Base-by-base conservation (phyloP, 352 stramenopile genomes). In the Thraustochytrium sp. region DNA sequence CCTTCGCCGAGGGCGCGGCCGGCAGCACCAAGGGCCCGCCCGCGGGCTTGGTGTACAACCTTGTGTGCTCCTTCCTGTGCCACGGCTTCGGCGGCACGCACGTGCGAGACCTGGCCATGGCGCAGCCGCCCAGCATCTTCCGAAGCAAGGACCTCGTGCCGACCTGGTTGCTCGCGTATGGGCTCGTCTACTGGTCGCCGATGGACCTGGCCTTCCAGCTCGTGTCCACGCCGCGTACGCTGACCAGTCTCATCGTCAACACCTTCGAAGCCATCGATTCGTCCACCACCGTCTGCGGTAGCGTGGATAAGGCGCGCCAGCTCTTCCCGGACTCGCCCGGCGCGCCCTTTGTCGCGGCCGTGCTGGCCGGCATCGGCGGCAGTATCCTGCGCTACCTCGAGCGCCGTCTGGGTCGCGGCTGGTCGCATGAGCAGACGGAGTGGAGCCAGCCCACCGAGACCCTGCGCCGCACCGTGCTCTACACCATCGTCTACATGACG, bases 221-320 rank as follows among this genome's bases (percentile, higher is more conserved):
- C 34, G 38, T 64, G 13, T 55, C 26, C 8, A 80, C 68, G 46
- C 68, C 68, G 18, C 46, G 68, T n/a, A 72, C 68, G 44, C 37
- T 64, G 13, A 65, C 68, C 21, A 80, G 68, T 51, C 53, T 80
- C 23, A 23, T 72, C 16, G 48, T 80, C 21, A 72, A 42, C 31
- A 80, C 68, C 9, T 80, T 80, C 26, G 68, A 80, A 31, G 68
- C 68, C 23, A 53, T 80, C 26, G 68, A 80, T 26, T 80, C 68
- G 37, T 61, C 68, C 13, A 80, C 68, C 21, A 80, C 68, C 23
- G 34, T 80, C 0, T 63, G 44, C 23, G 68, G 68, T 13, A 80
- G 68, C 46, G 68, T 80, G 11, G 68, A 80, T 23, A 80, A 80
- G 51, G 68, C 68, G 34, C 48, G 51, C n/a, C 34, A 42, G 26